Evolutionary conservation across 2,329 filamentous ascomycete genomes (phyloP).

Genomic region (Botrytis fragariae): DNA sequence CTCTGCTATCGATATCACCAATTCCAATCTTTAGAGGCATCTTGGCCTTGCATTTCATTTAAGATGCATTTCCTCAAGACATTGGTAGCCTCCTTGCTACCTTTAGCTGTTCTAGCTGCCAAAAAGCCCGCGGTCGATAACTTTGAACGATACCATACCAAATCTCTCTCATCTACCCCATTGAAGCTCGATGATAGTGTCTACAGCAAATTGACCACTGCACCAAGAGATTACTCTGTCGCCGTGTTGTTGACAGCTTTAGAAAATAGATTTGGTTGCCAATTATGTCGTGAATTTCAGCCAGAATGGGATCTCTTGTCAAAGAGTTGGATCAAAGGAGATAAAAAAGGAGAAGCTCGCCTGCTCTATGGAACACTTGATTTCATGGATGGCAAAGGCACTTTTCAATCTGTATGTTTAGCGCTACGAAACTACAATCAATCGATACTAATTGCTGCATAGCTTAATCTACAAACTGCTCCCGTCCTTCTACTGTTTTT

Average conservation of each 20-base stretch:
- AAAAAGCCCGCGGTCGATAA: slow-evolving; percentile 63
- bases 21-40: slow-evolving; percentile 7
- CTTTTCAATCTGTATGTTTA: slow-evolving; percentile 74
- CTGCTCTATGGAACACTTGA: slow-evolving; percentile 83
- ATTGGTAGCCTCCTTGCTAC: slow-evolving; percentile 61
- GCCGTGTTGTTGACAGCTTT: slow-evolving; percentile 84
- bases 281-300: slow-evolving; percentile 85
- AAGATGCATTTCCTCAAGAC: slow-evolving; percentile 68
- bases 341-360: slow-evolving; percentile 69
- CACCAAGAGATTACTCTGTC: slow-evolving; percentile 79
- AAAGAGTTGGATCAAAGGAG: slow-evolving; percentile 83
- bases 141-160: slow-evolving; percentile 69
- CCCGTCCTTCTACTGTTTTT: slow-evolving; percentile 86
- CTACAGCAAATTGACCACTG: slow-evolving; percentile 72
- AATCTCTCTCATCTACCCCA: slow-evolving; percentile 63
- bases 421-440: slow-evolving; percentile 1
- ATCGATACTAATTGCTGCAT: slow-evolving; percentile 22
- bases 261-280: slow-evolving; percentile 79
- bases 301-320: slow-evolving; percentile 88
- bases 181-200: slow-evolving; percentile 74
- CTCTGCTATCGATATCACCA: not conserved
- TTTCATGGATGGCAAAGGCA: slow-evolving; percentile 77
- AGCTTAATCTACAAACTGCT: slow-evolving; percentile 93
- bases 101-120: slow-evolving; percentile 56
- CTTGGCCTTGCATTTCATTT: slow-evolving; percentile 27